Evolutionary conservation across 495 filamentous ascomycete genomes (phyloP).

Genomic region (Aspergillus steynii): DNA sequence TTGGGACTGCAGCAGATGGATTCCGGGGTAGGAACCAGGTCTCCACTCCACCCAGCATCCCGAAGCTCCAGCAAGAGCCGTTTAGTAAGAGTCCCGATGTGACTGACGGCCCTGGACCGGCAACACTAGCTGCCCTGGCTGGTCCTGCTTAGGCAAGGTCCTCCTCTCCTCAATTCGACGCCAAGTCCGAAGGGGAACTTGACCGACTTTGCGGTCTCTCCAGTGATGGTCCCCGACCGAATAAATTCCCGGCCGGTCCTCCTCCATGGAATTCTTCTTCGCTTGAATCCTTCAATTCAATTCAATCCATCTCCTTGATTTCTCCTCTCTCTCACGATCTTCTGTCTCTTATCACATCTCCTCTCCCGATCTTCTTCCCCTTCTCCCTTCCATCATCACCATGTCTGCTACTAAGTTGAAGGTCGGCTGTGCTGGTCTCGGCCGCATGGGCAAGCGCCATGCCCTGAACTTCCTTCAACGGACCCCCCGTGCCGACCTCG

Average conservation of each 20-base stretch:
- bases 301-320: neutral
- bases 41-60: neutral
- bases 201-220: slow-evolving; percentile 16
- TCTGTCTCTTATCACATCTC: slow-evolving; percentile 3
- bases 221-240: slow-evolving; percentile 7
- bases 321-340: slow-evolving; percentile 1
- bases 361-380: neutral
- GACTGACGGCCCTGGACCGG: neutral
- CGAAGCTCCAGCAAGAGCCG: neutral
- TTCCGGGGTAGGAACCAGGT: slow-evolving; percentile 6
- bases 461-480: slow-evolving; percentile 54
- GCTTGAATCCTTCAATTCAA: neutral
- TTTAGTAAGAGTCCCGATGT: neutral
- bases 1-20: slow-evolving; percentile 4
- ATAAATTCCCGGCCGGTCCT: slow-evolving; percentile 12
- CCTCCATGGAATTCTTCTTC: neutral
- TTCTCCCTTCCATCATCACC: slow-evolving; percentile 15
- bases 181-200: slow-evolving; percentile 4
- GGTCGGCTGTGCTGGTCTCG: slow-evolving; percentile 54
- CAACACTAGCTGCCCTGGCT: too few relatives aligned
- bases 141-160: slow-evolving; percentile 2
- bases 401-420: slow-evolving; percentile 49
- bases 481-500: slow-evolving; percentile 52
- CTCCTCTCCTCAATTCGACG: slow-evolving; percentile 13
- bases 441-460: slow-evolving; percentile 60